These are phyloP conservation scores for Micractinium conductrix DNA, from an alignment of 139 green algal genomes.

Conservation along the genomic window DNA sequence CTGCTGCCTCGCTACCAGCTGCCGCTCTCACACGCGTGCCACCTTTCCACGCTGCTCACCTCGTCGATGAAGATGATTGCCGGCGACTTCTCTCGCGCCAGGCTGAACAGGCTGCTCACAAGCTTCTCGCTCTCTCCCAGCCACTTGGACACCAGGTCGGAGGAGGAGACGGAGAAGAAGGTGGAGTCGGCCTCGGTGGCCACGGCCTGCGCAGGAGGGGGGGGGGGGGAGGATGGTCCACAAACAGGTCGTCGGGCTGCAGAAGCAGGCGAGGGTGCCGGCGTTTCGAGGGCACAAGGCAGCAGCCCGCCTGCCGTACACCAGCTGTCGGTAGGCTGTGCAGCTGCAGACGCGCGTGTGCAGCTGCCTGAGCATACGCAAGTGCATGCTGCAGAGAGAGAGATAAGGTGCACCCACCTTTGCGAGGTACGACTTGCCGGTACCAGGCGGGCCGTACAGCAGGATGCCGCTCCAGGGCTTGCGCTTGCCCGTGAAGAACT, in stretches of 20 bases:
- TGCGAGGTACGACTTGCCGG: constrained; percentile 98
- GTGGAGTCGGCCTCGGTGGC: constrained; percentile 99
- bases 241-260: too few relatives aligned
- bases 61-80: constrained; percentile 99
- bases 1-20: too few relatives aligned
- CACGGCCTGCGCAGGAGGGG: constrained; percentile 75
- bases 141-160: constrained; percentile 91
- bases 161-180: constrained; percentile 91
- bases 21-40: background rate
- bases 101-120: constrained; percentile 92
- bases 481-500: constrained; percentile 99
- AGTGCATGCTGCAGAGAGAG: too few relatives aligned
- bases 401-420: too few relatives aligned
- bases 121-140: constrained; percentile 98
- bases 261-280: too few relatives aligned
- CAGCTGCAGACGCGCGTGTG: too few relatives aligned
- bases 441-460: constrained; percentile 98
- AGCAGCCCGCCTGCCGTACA: too few relatives aligned
- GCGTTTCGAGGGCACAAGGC: too few relatives aligned
- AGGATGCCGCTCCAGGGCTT: constrained; percentile 98
- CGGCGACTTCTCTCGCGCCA: constrained; percentile 92
- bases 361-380: too few relatives aligned
- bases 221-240: background rate
- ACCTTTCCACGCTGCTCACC: constrained; percentile 50
- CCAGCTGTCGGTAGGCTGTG: too few relatives aligned